Conservation (phyloP, 148 eudicot genomes). For the Heliosperma pusillum region DNA sequence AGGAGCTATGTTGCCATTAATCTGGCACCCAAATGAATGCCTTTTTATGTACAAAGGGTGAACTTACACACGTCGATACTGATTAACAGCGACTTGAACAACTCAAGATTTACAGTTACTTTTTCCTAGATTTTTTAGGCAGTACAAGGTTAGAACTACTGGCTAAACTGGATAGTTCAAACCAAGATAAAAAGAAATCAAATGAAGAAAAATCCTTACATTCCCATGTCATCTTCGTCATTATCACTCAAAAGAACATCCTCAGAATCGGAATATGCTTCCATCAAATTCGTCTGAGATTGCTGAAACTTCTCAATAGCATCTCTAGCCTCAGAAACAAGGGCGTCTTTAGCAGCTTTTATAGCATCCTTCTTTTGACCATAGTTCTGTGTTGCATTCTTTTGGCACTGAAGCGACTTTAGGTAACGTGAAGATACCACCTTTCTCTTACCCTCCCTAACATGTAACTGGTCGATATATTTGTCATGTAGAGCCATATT, state of each 20-base stretch:
- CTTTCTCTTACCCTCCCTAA: slow-evolving; percentile 70
- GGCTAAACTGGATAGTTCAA: background rate
- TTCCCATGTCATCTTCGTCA: slow-evolving; percentile 33
- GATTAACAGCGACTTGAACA: background rate
- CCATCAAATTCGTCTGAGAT: slow-evolving; percentile 33
- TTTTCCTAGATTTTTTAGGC: background rate
- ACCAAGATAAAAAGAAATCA: too few relatives aligned
- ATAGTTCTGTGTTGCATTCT: slow-evolving; percentile 24
- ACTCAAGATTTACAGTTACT: slow-evolving; percentile 4
- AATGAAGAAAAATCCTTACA: slow-evolving; percentile 8
- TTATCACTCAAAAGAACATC: slow-evolving; percentile 29
- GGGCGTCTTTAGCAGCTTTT: slow-evolving; percentile 60
- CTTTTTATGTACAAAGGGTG: slow-evolving; percentile 20
- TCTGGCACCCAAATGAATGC: background rate
- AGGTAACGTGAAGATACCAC: slow-evolving; percentile 33
- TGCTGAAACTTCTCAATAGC: slow-evolving; percentile 47
- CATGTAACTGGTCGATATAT: slow-evolving; percentile 69
- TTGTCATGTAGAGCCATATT: slow-evolving; percentile 80
- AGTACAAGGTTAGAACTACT: background rate
- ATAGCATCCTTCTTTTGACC: slow-evolving; percentile 36
- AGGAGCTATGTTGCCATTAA: background rate
- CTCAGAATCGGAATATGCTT: slow-evolving; percentile 32
- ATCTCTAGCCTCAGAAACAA: slow-evolving; percentile 62
- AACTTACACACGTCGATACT: background rate
- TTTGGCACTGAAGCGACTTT: slow-evolving; percentile 30